phyloP scores from a whole-genome alignment of 1,139 yeast genomes.

The Yamadazyma triangularis region DNA sequence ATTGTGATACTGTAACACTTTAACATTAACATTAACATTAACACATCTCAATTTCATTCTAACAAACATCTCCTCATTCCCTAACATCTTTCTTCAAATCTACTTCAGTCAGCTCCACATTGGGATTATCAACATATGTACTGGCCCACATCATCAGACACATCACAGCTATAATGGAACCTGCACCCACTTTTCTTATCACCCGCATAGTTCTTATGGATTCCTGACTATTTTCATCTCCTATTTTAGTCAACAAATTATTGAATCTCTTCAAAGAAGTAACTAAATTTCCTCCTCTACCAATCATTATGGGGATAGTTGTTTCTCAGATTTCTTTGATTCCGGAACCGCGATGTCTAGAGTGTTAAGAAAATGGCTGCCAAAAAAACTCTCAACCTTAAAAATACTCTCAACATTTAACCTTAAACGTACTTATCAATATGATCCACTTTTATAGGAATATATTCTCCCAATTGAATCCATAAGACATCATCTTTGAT shows the following conservation, averaged over 20 bases:
- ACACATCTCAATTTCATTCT: too few relatives aligned
- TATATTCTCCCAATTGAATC: slow-evolving; percentile 15
- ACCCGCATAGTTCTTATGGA: slow-evolving; percentile 26
- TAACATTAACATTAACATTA: too few relatives aligned
- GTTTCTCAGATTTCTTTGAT: too few relatives aligned
- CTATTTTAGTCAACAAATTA: slow-evolving; percentile 19
- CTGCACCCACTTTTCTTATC: slow-evolving; percentile 30
- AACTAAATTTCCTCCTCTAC: too few relatives aligned
- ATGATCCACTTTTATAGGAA: slow-evolving; percentile 20
- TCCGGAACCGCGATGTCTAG: too few relatives aligned
- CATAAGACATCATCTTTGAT: slow-evolving; percentile 34
- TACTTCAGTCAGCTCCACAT: slow-evolving; percentile 9
- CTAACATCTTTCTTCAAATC: slow-evolving; percentile 23
- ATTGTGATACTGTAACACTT: too few relatives aligned
- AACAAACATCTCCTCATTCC: too few relatives aligned
- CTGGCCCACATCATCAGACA: slow-evolving; percentile 35
- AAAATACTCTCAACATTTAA: too few relatives aligned
- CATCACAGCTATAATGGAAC: slow-evolving; percentile 29
- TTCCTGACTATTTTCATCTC: slow-evolving; percentile 31
- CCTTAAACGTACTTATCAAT: slow-evolving; percentile 6
- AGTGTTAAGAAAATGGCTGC: too few relatives aligned
- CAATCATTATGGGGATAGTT: too few relatives aligned
- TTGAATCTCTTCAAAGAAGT: slow-evolving; percentile 1
- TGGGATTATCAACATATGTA: slow-evolving; percentile 13
- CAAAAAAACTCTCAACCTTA: background rate